Evolutionary conservation across 1,139 yeast species (phyloP).

Genomic region (Nadsonia starkeyi-henricii): DNA sequence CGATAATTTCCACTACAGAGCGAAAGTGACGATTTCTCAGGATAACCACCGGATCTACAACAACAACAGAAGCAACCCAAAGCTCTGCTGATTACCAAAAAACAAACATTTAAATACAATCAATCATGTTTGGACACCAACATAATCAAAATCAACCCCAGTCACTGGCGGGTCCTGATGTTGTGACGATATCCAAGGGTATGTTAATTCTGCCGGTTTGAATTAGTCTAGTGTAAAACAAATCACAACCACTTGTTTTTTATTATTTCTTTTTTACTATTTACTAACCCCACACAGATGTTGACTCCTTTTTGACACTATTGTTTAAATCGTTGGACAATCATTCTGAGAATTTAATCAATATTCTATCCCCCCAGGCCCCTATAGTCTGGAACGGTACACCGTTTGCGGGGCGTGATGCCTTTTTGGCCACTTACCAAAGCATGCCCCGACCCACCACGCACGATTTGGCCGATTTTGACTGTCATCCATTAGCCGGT

Average conservation of each 20-base stretch:
- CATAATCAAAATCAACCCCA: no score
- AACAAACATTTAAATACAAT: no score
- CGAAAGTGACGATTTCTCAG: no score
- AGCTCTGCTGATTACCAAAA: no score
- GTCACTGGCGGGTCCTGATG: background rate
- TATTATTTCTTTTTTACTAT: no score
- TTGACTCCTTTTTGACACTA: constrained; percentile 14
- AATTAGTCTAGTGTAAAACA: no score
- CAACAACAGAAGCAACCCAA: no score
- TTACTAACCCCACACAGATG: constrained; percentile 3
- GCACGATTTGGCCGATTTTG: constrained; percentile 21
- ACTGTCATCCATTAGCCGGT: constrained; percentile 9
- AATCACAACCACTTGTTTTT: no score
- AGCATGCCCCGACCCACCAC: constrained; percentile 18
- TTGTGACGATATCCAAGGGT: background rate
- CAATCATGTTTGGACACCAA: no score
- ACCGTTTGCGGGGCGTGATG: constrained; percentile 26
- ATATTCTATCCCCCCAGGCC: constrained; percentile 17
- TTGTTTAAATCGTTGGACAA: constrained; percentile 19
- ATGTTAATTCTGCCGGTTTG: background rate
- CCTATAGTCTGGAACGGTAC: constrained; percentile 28
- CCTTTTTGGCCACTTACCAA: constrained; percentile 19
- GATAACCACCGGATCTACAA: no score
- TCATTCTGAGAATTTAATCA: constrained; percentile 16
- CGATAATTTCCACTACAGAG: no score